Conservation (phyloP, 495 filamentous ascomycete genomes). For the Aspergillus avenaceus region DNA sequence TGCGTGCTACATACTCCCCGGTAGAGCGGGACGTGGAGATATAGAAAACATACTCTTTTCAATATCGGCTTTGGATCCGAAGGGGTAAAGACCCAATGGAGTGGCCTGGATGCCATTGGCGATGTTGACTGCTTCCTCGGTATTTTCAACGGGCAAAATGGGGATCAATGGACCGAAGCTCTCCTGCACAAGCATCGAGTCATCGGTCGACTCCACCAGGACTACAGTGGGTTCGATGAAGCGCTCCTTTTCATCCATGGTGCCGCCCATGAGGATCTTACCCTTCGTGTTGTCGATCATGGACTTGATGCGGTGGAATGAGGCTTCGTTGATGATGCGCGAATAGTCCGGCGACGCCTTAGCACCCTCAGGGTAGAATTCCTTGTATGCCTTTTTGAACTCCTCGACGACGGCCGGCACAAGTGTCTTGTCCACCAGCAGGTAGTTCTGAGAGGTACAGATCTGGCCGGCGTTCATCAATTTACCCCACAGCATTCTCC, state of each 20-base stretch:
- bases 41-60: constrained; percentile 48
- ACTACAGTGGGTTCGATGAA: constrained; percentile 88
- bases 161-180: constrained; percentile 87
- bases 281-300: constrained; percentile 81
- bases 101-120: constrained; percentile 75
- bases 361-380: constrained; percentile 83
- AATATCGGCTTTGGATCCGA: constrained; percentile 73
- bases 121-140: constrained; percentile 77
- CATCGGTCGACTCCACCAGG: constrained; percentile 66
- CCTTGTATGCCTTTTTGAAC: constrained; percentile 64
- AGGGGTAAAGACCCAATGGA: constrained; percentile 77
- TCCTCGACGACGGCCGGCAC: constrained; percentile 68
- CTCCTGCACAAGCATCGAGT: constrained; percentile 76
- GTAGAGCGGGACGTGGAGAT: background rate
- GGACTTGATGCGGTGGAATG: constrained; percentile 80
- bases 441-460: constrained; percentile 86
- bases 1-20: background rate
- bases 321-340: constrained; percentile 70
- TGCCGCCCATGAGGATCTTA: constrained; percentile 80
- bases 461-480: constrained; percentile 79
- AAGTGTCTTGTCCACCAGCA: constrained; percentile 71
- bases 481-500: constrained; percentile 85
- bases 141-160: constrained; percentile 65
- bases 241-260: constrained; percentile 69
- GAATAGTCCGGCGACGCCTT: constrained; percentile 69